phyloP scores from a whole-genome alignment of 257 asterid genomes.

The Rhazya stricta region DNA sequence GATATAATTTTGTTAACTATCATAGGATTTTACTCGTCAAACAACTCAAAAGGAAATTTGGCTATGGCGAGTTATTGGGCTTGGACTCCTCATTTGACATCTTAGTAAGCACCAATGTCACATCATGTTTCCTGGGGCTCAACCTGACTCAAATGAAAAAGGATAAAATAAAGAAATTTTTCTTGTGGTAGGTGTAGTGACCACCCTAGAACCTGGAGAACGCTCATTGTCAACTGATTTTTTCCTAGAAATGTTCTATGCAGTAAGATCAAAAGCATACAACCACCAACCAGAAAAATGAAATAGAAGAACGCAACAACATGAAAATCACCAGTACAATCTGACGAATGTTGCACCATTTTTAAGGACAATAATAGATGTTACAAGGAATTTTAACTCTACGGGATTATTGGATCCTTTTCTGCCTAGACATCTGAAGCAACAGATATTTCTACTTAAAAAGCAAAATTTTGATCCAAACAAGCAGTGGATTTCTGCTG shows the following conservation, averaged over 20 bases:
- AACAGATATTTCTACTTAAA: neutral
- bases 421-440: neutral
- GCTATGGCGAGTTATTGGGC: neutral
- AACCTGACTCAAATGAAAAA: neutral
- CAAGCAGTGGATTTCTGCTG: neutral
- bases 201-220: neutral
- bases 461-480: neutral
- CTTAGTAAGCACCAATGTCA: neutral
- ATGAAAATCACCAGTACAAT: neutral
- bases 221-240: neutral
- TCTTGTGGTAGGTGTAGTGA: neutral
- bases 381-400: too few relatives aligned
- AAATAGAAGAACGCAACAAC: neutral
- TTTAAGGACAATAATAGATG: neutral
- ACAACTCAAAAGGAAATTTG: neutral
- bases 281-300: neutral
- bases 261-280: neutral
- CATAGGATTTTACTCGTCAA: neutral
- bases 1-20: conserved; percentile 7
- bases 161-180: neutral
- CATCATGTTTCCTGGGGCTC: neutral
- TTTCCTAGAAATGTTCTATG: neutral
- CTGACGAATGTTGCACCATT: neutral
- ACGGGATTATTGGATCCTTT: neutral
- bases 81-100: neutral